Percentiles rank a stretch among this genome's conserved stretches.
Evolutionary conservation across 192 early-diverging fungal genomes (phyloP).

Genomic region (Powellomyces hirtus): DNA sequence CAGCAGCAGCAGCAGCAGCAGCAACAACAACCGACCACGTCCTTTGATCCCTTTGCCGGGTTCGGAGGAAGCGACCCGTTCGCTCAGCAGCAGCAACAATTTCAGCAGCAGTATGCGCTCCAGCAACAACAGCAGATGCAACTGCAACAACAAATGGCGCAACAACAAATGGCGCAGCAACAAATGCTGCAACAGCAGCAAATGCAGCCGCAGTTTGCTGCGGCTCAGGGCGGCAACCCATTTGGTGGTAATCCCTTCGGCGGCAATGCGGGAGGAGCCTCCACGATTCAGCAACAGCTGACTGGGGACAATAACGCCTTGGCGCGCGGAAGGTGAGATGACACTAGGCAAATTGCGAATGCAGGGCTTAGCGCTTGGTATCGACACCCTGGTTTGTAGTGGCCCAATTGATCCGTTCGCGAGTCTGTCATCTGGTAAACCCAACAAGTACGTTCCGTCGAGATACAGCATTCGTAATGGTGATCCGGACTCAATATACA

Average conservation of each 20-base stretch:
- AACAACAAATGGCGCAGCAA: conserved; percentile 31
- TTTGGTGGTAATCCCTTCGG: conserved; percentile 28
- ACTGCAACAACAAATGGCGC: conserved; percentile 27
- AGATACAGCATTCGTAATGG: background rate
- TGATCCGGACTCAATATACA: no score
- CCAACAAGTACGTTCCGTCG: no score
- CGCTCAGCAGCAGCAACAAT: conserved; percentile 38
- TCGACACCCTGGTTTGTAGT: background rate
- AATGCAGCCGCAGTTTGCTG: conserved; percentile 19
- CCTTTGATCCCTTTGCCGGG: conserved; percentile 34
- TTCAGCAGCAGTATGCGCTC: conserved; percentile 34
- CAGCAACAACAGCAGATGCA: conserved; percentile 37
- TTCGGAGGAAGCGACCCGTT: conserved; percentile 39
- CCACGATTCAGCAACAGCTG: conserved; percentile 9
- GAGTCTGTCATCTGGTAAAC: conserved; percentile 5
- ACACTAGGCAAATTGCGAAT: background rate
- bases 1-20: conserved; percentile 26
- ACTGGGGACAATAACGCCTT: conserved; percentile 19
- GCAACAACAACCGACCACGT: conserved; percentile 7
- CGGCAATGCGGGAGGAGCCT: background rate
- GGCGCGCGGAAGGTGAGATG: conserved; percentile 13
- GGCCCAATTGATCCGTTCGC: conserved; percentile 37
- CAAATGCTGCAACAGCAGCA: conserved; percentile 34
- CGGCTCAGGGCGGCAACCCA: conserved; percentile 21
- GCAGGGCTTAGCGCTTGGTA: background rate